Conservation (phyloP, 2,329 filamentous ascomycete species). For the Nectriaceae sp. region DNA sequence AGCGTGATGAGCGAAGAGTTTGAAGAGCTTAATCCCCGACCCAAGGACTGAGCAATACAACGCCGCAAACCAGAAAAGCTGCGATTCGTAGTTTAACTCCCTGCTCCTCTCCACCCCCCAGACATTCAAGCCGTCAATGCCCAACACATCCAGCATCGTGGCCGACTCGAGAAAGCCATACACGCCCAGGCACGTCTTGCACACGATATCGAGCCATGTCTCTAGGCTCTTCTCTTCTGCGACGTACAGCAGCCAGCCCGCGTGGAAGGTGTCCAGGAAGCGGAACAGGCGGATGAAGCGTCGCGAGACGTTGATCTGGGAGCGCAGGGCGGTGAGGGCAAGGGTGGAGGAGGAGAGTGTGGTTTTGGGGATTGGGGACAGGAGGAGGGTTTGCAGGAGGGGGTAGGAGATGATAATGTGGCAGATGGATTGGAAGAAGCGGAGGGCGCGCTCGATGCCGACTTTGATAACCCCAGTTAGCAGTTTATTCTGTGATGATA, state of each 20-base stretch:
- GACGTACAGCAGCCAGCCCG: slow-evolving; percentile 47
- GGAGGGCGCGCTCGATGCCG: slow-evolving; percentile 62
- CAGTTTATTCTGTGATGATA: slow-evolving; percentile 25
- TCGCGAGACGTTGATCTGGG: slow-evolving; percentile 50
- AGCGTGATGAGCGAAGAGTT: slow-evolving; percentile 36
- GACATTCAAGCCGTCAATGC: slow-evolving; percentile 46
- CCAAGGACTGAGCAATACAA: slow-evolving; percentile 53
- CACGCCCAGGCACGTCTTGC: slow-evolving; percentile 62
- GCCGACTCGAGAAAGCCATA: slow-evolving; percentile 68
- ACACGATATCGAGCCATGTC: slow-evolving; percentile 54
- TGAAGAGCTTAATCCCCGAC: slow-evolving; percentile 44
- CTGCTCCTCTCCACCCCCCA: slow-evolving; percentile 53
- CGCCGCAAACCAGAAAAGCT: slow-evolving; percentile 70
- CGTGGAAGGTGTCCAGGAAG: slow-evolving; percentile 61
- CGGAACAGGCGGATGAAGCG: slow-evolving; percentile 70
- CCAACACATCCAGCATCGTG: slow-evolving; percentile 58
- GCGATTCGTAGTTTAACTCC: slow-evolving; percentile 58
- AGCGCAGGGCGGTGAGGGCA: slow-evolving; percentile 38
- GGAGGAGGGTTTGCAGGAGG: slow-evolving; percentile 38
- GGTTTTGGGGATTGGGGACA: slow-evolving; percentile 20
- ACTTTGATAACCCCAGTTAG: slow-evolving; percentile 38
- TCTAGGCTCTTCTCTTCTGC: slow-evolving; percentile 32
- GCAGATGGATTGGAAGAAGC: slow-evolving; percentile 55
- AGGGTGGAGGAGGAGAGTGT: slow-evolving; percentile 31
- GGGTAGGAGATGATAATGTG: slow-evolving; percentile 51